Evolutionary conservation across 2,329 filamentous ascomycete genomes (phyloP).

Genomic region (Neophaeococcomyces aloes): DNA sequence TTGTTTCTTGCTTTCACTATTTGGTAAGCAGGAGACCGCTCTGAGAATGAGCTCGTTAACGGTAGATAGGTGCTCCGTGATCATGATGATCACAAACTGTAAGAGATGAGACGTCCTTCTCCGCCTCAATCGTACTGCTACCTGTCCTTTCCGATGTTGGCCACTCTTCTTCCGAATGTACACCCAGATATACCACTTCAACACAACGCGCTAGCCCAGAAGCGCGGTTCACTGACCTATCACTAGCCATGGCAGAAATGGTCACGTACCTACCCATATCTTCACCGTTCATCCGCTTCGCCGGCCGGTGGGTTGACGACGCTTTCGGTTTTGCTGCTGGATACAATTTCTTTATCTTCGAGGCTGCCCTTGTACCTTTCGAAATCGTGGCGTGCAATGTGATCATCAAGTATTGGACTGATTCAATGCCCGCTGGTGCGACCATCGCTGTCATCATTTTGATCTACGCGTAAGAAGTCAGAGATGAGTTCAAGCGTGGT

Average conservation of each 20-base stretch:
- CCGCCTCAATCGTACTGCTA: neutral
- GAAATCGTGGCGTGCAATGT: slow-evolving; percentile 43
- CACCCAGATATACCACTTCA: neutral
- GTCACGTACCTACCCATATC: slow-evolving; percentile 40
- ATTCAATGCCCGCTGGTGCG: slow-evolving; percentile 35
- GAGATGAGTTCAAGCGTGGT: neutral
- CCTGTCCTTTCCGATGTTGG: slow-evolving; percentile 1
- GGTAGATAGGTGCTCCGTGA: slow-evolving; percentile 33
- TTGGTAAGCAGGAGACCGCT: slow-evolving; percentile 29
- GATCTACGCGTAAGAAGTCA: slow-evolving; percentile 31
- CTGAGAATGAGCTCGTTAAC: neutral
- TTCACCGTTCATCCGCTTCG: slow-evolving; percentile 37
- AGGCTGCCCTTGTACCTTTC: slow-evolving; percentile 42
- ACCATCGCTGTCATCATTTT: slow-evolving; percentile 38
- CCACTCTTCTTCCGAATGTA: neutral
- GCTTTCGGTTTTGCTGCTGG: slow-evolving; percentile 38
- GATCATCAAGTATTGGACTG: slow-evolving; percentile 42
- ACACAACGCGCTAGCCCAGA: neutral
- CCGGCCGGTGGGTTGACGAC: slow-evolving; percentile 39
- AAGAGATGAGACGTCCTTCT: slow-evolving; percentile 19
- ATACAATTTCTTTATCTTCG: slow-evolving; percentile 44
- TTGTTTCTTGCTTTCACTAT: slow-evolving; percentile 37
- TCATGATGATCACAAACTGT: slow-evolving; percentile 38
- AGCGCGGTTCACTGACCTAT: slow-evolving; percentile 4
- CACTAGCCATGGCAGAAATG: slow-evolving; percentile 40